phyloP scores from a whole-genome alignment of 441 rosid genomes.

The Cnidoscolus chayamansa region DNA sequence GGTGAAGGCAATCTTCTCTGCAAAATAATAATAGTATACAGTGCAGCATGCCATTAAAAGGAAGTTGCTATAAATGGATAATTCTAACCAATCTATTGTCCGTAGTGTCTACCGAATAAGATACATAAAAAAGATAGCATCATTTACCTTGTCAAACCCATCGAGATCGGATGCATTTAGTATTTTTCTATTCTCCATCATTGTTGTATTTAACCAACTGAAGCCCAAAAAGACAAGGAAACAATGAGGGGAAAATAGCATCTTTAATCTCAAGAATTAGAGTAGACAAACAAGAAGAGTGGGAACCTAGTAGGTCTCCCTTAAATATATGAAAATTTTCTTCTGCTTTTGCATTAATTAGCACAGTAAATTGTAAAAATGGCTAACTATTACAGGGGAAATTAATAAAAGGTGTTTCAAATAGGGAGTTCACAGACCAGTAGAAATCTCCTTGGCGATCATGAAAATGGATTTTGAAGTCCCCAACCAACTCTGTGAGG shows the following conservation, averaged over 20 bases:
- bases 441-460: slow-evolving; percentile 87
- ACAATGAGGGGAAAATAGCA: neutral
- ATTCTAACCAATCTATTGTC: neutral
- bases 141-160: slow-evolving; percentile 77
- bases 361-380: slow-evolving; percentile 2
- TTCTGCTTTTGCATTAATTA: slow-evolving; percentile 14
- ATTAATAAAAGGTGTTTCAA: neutral
- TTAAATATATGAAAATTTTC: neutral
- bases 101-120: neutral
- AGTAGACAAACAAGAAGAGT: neutral
- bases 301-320: neutral
- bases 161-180: slow-evolving; percentile 58
- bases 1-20: slow-evolving; percentile 76
- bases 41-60: slow-evolving; percentile 9
- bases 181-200: slow-evolving; percentile 68
- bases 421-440: slow-evolving; percentile 45
- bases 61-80: slow-evolving; percentile 2
- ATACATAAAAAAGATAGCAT: neutral
- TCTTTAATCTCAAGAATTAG: slow-evolving; percentile 6
- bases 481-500: slow-evolving; percentile 66
- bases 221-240: slow-evolving; percentile 11
- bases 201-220: slow-evolving; percentile 80
- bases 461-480: slow-evolving; percentile 81
- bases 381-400: slow-evolving; percentile 1
- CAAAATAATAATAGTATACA: slow-evolving; percentile 1